Evolutionary conservation across 208 protist species (phyloP), one percentile per base, ranked within the genome.

Genomic region (Wallacemonas sp.): DNA sequence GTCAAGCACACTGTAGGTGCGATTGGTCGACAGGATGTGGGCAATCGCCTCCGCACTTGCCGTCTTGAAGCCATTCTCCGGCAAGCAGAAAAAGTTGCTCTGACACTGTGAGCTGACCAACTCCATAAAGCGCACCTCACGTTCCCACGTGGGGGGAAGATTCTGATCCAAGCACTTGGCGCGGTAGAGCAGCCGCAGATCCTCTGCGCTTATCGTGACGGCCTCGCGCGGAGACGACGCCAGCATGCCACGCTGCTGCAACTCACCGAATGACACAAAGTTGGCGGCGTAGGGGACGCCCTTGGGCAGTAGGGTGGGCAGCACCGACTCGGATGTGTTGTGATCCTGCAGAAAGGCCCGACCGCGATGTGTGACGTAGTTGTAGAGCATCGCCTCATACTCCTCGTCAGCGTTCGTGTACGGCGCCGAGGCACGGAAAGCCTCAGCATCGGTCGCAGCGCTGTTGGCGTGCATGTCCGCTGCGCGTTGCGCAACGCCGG

Each of bases 121-220:
- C 53, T 97, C 88, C 81, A 97, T 92, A 70, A 97, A 97, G 22
- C 91, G 78, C 69, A 91, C 81, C 73, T 97, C 85, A 3, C 93
- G 73, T 73, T 97, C 79, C 85, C 89, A 94, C 3, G 85, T 85
- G 0, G 87, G 83, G 5, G 73, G 45, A n/a, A 97, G 63, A 21
- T 53, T 67, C 61, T 96, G 91, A 60, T 97, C 93, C 1, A 91
- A 41, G 63, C 93, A 97, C 63, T 94, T 94, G 42, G 87, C 77
- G 54, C 85, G 76, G 73, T 95, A 97, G 0, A 97, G 71, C 1
- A 93, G 55, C 1, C 69, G 78, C n/a, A 96, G 77, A 39, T 96
- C 86, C 0, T 87, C 78, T 1, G 81, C 59, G 29, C 79, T 85
- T 38, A 97, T 81, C 64, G 75, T 82, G 1, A 96, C 90, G n/a